Base-by-base conservation (phyloP, 2,329 filamentous ascomycete genomes). In the Whalleya microplaca region DNA sequence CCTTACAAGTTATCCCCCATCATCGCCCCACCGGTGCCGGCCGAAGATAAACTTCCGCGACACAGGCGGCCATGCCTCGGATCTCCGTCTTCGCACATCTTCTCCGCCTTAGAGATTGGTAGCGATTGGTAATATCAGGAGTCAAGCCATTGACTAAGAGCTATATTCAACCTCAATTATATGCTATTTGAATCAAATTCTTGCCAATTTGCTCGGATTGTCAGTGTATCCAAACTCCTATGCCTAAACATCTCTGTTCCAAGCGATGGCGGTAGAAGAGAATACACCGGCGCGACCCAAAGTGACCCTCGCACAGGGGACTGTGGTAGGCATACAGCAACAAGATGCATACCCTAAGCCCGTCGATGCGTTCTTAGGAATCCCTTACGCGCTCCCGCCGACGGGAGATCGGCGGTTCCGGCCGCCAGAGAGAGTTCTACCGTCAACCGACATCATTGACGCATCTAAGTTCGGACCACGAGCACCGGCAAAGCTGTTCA, bases 361-460 rank as follows among this genome's bases (percentile, higher is more conserved):
- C 0, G 62, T 77, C 18, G 74, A 78, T 23, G 63, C 69, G 12
- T 84, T 83, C 61, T 68, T 78, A 0, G 78, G 79, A 1, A 74
- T 84, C 10, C 80, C 78, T 0, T 83, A 82, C 57, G 79, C 77
- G 0, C 64, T 76, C 2, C 75, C 78, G 2, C 78, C 80, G 10
- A 72, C 69, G 2, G 80, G 77, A 0, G 72, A 80, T n/a, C 70
- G 70, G 19, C 74, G 80, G 14, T 83, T 83, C 57, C 72, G 70
- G 5, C 74, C 69, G 3, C 67, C 78, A 0, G 68, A 55, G 27
- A 65, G 54, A 37, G 58, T 76, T 1, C 55, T 63, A 12, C 47
- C 62, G 3, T 68, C 68, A 1, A 62, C 66, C 0, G 68, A 69
- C 48, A 53, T 56, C 32, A 64, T 67, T 21, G 67, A 69, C 37